Conservation (phyloP, 108 stramenopile genomes). For the Asterionellopsis glacialis region DNA sequence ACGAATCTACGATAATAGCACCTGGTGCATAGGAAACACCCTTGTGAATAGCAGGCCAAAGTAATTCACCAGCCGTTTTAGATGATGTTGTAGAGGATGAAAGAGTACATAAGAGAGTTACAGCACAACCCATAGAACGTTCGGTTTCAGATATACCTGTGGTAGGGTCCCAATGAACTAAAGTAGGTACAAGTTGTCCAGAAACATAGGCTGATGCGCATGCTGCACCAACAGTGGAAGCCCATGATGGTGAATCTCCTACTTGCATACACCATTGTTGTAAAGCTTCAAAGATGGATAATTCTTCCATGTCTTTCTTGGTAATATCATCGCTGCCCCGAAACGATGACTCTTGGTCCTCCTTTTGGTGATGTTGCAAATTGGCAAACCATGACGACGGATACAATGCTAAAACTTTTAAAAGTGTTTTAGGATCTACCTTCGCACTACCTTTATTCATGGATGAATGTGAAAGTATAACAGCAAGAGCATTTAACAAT, state of each 20-base stretch:
- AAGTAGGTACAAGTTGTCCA: background rate
- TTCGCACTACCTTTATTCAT: background rate
- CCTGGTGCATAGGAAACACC: constrained; percentile 40
- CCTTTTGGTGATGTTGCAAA: too few relatives aligned
- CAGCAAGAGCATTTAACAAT: constrained; percentile 16
- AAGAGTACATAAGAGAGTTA: constrained; percentile 32
- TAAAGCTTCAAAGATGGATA: constrained; percentile 14
- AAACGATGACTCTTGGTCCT: background rate
- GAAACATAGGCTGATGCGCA: constrained; percentile 41
- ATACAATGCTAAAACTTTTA: constrained; percentile 36
- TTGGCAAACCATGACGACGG: constrained; percentile 3
- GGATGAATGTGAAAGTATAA: constrained; percentile 12
- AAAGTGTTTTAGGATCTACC: constrained; percentile 28
- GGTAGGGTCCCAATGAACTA: constrained; percentile 27
- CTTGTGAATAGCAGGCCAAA: constrained; percentile 82
- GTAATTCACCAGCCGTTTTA: constrained; percentile 34
- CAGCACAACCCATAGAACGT: constrained; percentile 31
- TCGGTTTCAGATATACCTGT: constrained; percentile 33
- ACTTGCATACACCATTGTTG: constrained; percentile 26
- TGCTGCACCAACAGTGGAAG: constrained; percentile 26
- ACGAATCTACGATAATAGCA: constrained; percentile 7
- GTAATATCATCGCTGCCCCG: background rate
- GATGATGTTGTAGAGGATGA: constrained; percentile 10
- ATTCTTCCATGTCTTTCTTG: constrained; percentile 1
- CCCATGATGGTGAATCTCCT: constrained; percentile 26